phyloP scores from a whole-genome alignment of 768 basidiomycete species.

The Leucocoprinus birnbaumii region DNA sequence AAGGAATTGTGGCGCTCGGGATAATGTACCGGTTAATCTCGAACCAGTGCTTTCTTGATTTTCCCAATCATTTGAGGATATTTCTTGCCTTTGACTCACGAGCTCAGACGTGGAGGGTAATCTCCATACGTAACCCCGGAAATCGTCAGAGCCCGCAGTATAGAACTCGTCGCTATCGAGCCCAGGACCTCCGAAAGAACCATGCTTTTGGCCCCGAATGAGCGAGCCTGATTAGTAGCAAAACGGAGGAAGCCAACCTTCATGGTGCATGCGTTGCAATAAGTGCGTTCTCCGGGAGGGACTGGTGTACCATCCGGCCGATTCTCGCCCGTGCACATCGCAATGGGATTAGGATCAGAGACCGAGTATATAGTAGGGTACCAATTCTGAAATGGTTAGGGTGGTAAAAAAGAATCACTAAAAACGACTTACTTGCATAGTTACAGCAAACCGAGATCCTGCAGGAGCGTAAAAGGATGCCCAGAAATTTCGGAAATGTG shows the following conservation, averaged over 20 bases:
- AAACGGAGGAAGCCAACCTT: constrained; percentile 44
- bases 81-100: constrained; percentile 38
- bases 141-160: constrained; percentile 81
- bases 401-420: constrained; percentile 13
- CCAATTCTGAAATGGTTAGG: constrained; percentile 45
- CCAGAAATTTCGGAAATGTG: neutral
- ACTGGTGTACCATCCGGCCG: constrained; percentile 53
- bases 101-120: constrained; percentile 52
- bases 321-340: constrained; percentile 59
- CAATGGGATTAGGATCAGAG: constrained; percentile 67
- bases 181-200: constrained; percentile 66
- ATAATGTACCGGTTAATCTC: too few relatives aligned
- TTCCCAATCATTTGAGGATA: constrained; percentile 46
- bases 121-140: constrained; percentile 76
- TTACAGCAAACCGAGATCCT: constrained; percentile 66
- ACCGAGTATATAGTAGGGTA: constrained; percentile 69
- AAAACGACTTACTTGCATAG: constrained; percentile 52
- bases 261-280: constrained; percentile 74
- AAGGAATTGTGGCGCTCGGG: neutral
- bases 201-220: constrained; percentile 45
- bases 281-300: constrained; percentile 45
- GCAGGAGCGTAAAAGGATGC: constrained; percentile 2
- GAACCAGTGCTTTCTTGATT: constrained; percentile 21
- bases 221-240: neutral
- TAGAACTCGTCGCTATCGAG: constrained; percentile 56